Percentiles rank a stretch among this genome's conserved stretches.
Conservation (phyloP, 2,329 filamentous ascomycete species). For the Aschersonia sp. region DNA sequence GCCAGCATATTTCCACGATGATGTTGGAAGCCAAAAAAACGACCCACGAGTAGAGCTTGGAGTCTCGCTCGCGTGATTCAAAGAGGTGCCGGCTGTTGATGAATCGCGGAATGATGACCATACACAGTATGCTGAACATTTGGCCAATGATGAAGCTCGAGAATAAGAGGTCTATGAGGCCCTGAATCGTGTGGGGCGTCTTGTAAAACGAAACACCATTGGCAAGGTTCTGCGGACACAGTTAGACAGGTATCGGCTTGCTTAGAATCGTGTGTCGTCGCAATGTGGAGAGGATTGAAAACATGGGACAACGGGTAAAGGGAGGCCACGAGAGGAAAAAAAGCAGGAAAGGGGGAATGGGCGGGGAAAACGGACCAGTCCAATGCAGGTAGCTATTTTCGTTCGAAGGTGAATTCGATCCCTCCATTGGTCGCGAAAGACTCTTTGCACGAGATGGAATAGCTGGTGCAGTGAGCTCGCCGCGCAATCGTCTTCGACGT, state of each 20-base stretch:
- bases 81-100: constrained; percentile 54
- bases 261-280: neutral
- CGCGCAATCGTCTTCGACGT: neutral
- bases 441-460: neutral
- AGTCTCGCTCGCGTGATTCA: constrained; percentile 52
- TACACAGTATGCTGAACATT: constrained; percentile 41
- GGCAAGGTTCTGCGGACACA: neutral
- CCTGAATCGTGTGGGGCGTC: constrained; percentile 42
- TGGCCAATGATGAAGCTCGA: constrained; percentile 56
- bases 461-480: neutral
- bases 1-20: constrained; percentile 11
- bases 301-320: too few species aligned
- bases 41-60: constrained; percentile 54
- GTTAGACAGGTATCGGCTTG: neutral
- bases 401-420: neutral
- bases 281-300: too few species aligned
- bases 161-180: constrained; percentile 58
- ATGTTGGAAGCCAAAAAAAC: constrained; percentile 48
- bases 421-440: constrained; percentile 2
- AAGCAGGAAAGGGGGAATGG: neutral
- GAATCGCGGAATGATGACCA: constrained; percentile 58
- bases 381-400: neutral
- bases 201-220: constrained; percentile 52
- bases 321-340: too few species aligned
- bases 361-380: neutral